Conservation (phyloP, 495 filamentous ascomycete genomes). For the Tuber melanosporum region DNA sequence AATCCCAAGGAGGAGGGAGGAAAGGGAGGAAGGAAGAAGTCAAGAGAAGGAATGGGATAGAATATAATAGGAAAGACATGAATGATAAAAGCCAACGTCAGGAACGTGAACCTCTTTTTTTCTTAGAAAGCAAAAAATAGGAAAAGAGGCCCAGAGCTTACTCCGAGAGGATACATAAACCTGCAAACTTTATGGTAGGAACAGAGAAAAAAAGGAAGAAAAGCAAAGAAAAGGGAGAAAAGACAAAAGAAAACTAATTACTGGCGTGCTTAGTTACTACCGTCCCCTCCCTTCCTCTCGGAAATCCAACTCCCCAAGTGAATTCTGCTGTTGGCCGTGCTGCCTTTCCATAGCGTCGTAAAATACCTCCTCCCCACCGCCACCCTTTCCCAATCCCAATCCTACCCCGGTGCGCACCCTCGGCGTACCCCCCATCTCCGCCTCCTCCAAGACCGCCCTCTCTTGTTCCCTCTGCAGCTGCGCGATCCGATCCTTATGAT, state of each 20-base stretch:
- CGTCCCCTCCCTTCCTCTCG: constrained; percentile 3
- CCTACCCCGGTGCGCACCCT: neutral
- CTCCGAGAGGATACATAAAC: neutral
- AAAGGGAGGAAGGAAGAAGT: neutral
- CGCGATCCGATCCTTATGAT: constrained; percentile 29
- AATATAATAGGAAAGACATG: neutral
- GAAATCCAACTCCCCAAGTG: neutral
- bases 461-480: constrained; percentile 32
- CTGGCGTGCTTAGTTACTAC: neutral
- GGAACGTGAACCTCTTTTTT: neutral
- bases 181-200: neutral
- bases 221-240: no score
- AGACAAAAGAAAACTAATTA: neutral
- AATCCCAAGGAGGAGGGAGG: neutral
- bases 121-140: neutral
- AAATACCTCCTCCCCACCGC: neutral
- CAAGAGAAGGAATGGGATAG: neutral
- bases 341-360: constrained; percentile 5
- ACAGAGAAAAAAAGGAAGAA: neutral
- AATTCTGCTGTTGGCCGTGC: neutral
- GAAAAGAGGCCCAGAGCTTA: neutral
- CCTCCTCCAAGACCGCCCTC: constrained; percentile 30
- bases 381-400: neutral
- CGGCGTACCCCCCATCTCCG: neutral
- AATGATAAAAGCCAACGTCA: neutral